These are phyloP conservation scores for Pythium rhizo-oryzae DNA, from an alignment of 352 stramenopile genomes.

Conservation along the genomic window DNA sequence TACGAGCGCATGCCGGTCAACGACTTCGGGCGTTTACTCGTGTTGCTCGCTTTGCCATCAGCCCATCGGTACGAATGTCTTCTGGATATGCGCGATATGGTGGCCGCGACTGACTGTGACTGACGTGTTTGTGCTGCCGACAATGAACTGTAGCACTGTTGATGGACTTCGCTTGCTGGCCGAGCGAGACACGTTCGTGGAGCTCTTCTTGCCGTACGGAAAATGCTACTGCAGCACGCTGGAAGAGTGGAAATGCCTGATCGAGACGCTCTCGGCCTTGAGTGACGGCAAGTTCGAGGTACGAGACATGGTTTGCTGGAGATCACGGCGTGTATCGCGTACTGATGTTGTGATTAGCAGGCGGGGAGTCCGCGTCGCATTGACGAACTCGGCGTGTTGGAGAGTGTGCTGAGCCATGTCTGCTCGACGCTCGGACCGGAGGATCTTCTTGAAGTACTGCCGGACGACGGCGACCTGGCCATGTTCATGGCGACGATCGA, in stretches of 20 bases:
- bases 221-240: constrained; percentile 70
- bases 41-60: constrained; percentile 64
- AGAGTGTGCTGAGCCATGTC: constrained; percentile 69
- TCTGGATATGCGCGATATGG: too few relatives aligned
- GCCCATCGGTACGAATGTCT: constrained; percentile 42
- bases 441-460: constrained; percentile 76
- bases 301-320: constrained; percentile 1
- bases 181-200: constrained; percentile 45
- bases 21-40: constrained; percentile 63
- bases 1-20: constrained; percentile 36
- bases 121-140: not conserved
- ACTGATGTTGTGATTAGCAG: not conserved
- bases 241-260: constrained; percentile 76
- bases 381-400: constrained; percentile 51
- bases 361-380: constrained; percentile 3
- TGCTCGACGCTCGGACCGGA: constrained; percentile 73
- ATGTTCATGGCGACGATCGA: constrained; percentile 81
- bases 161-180: constrained; percentile 72
- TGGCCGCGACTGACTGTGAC: not conserved
- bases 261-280: constrained; percentile 59
- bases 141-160: constrained; percentile 33
- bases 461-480: constrained; percentile 72
- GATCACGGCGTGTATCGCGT: not conserved
- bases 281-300: constrained; percentile 45
- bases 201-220: constrained; percentile 76